phyloP scores from a whole-genome alignment of 2,329 filamentous ascomycete genomes.

The Seiridium unicorne region DNA sequence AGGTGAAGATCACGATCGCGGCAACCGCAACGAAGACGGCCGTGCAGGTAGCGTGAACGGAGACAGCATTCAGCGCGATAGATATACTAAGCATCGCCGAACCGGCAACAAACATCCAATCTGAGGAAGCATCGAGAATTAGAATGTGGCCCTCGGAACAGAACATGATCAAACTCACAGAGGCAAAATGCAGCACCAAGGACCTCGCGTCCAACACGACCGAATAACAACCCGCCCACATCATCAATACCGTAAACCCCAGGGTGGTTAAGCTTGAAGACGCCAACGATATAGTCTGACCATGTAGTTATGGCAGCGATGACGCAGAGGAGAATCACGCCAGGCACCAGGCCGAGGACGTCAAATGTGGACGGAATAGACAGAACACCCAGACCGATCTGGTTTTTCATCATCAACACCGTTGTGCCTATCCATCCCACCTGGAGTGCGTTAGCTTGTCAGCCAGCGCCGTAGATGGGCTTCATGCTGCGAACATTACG shows the following conservation, averaged over 20 bases:
- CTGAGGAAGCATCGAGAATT: neutral
- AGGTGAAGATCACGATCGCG: neutral
- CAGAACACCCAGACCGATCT: conserved; percentile 46
- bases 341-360: conserved; percentile 44
- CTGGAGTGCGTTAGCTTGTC: conserved; percentile 13
- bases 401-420: conserved; percentile 43
- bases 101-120: neutral
- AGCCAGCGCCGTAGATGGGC: neutral
- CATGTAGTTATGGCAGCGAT: conserved; percentile 44
- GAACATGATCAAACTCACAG: neutral
- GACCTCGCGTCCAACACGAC: conserved; percentile 38
- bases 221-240: conserved; percentile 47
- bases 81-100: neutral
- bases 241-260: conserved; percentile 53
- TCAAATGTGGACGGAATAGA: conserved; percentile 45
- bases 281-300: conserved; percentile 46
- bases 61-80: neutral
- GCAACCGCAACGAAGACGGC: neutral
- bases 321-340: conserved; percentile 39
- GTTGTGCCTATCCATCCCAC: conserved; percentile 42
- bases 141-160: neutral
- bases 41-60: neutral
- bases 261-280: conserved; percentile 49
- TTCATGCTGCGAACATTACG: conserved; percentile 12
- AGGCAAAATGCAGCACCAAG: neutral